Conservation (phyloP, 192 early-diverging fungal genomes). For the Phlyctochytrium arcticum region DNA sequence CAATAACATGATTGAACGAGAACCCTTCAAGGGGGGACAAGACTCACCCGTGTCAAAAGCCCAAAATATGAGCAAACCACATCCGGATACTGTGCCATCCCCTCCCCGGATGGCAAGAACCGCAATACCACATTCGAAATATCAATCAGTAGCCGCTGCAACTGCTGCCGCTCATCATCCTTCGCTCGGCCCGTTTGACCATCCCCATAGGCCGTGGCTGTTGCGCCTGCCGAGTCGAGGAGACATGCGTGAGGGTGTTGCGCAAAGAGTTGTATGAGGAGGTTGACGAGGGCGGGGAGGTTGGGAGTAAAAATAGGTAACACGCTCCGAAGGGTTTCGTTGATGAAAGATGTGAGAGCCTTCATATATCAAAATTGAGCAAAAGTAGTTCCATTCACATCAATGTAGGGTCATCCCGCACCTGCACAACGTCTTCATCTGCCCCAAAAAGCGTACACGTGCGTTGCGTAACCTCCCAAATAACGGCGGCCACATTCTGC, state of each 20-base stretch:
- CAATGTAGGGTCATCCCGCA: neutral
- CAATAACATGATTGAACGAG: neutral
- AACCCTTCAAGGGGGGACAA: neutral
- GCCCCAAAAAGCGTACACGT: slow-evolving; percentile 23
- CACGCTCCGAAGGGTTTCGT: slow-evolving; percentile 1
- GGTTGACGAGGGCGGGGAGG: neutral
- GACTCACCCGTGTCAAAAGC: slow-evolving; percentile 20
- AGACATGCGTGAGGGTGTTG: neutral
- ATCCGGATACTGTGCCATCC: slow-evolving; percentile 26
- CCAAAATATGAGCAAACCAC: slow-evolving; percentile 30
- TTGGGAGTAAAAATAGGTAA: slow-evolving; percentile 20
- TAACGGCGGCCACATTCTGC: slow-evolving; percentile 16
- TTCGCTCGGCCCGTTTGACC: neutral
- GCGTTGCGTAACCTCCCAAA: slow-evolving; percentile 27
- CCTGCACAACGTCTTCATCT: slow-evolving; percentile 29
- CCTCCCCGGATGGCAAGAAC: slow-evolving; percentile 9
- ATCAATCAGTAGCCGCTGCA: neutral
- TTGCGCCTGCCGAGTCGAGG: slow-evolving; percentile 5
- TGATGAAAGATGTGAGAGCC: slow-evolving; percentile 18
- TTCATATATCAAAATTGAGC: neutral
- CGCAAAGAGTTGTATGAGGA: neutral
- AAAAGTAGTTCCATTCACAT: neutral
- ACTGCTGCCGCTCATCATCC: slow-evolving; percentile 1
- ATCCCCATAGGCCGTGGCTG: slow-evolving; percentile 11
- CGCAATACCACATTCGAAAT: slow-evolving; percentile 9